phyloP scores from a whole-genome alignment of 1,139 yeast species.

The Suhomyces bolitotheri region DNA sequence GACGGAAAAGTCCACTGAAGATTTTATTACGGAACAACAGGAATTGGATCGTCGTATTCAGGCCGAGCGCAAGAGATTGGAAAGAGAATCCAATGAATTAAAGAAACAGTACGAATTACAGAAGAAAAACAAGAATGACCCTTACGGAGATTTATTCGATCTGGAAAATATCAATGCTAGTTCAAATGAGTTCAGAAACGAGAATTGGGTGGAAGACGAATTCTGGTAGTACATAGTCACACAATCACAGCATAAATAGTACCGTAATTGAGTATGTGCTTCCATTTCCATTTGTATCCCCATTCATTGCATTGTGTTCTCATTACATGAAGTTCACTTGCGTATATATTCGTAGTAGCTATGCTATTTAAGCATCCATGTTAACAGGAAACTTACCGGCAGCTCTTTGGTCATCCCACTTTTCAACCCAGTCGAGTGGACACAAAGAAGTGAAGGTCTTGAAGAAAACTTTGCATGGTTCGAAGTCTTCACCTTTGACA shows the following conservation, averaged over 20 bases:
- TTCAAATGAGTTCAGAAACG: conserved; percentile 55
- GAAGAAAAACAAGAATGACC: conserved; percentile 40
- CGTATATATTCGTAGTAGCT: conserved; percentile 9
- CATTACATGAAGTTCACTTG: conserved; percentile 7
- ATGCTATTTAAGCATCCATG: conserved; percentile 19
- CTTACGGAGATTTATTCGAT: conserved; percentile 60
- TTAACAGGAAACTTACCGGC: conserved; percentile 51
- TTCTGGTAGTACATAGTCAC: conserved; percentile 43
- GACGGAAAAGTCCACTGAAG: conserved; percentile 47
- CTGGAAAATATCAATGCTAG: conserved; percentile 49
- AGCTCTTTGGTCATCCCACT: conserved; percentile 94
- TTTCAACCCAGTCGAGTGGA: conserved; percentile 90
- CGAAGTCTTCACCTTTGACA: conserved; percentile 97
- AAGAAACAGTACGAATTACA: conserved; percentile 26
- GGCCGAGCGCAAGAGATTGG: conserved; percentile 36
- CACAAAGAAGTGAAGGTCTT: conserved; percentile 88
- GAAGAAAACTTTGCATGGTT: conserved; percentile 94
- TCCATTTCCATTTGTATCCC: too few species aligned
- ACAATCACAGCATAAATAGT: too few species aligned
- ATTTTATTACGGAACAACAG: conserved; percentile 49
- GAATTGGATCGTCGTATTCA: conserved; percentile 36
- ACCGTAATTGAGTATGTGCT: too few species aligned
- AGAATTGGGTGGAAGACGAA: conserved; percentile 66
- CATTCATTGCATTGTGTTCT: too few species aligned
- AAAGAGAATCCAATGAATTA: conserved; percentile 28